Evolutionary conservation across 176 grass and related monocot species (phyloP).

Genomic region (Lolium multiflorum): DNA sequence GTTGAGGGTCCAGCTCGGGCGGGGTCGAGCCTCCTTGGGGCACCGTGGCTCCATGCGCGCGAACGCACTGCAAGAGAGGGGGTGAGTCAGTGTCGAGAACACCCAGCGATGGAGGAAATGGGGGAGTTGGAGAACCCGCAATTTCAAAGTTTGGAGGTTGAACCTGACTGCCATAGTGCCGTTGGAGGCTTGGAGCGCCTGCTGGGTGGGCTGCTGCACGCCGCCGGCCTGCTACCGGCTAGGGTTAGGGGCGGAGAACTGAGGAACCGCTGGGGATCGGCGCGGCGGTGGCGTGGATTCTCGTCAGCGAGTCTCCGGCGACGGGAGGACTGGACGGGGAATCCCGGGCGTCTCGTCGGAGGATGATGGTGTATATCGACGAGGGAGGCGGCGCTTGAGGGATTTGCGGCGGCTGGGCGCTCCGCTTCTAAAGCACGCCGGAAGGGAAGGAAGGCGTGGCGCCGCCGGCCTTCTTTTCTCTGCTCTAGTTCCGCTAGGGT

Average conservation of each 20-base stretch:
- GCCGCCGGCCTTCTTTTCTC: too few relatives aligned
- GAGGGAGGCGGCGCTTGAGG: background rate
- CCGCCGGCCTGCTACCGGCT: background rate
- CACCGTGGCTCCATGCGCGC: constrained; percentile 50
- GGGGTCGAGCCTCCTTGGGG: constrained; percentile 49
- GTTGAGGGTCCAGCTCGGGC: constrained; percentile 46
- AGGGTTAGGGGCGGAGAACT: background rate
- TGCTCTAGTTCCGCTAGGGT: background rate
- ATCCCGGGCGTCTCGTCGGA: background rate
- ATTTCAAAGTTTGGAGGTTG: background rate
- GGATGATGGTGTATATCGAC: background rate
- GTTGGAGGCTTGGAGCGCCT: background rate
- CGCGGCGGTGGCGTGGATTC: background rate
- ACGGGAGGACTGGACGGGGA: background rate
- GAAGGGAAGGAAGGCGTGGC: too few relatives aligned
- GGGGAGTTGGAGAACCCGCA: too few relatives aligned
- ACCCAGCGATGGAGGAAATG: background rate
- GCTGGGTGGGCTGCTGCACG: background rate
- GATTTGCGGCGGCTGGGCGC: background rate
- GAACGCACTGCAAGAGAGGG: constrained; percentile 29
- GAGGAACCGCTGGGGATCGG: background rate
- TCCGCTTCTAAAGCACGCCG: background rate
- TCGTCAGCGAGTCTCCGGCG: background rate
- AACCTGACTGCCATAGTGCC: background rate
- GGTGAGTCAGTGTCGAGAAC: constrained; percentile 20